A percentile compares a stretch with the other conserved stretches of the same genome.
These are phyloP conservation scores for Linum tenue DNA, from an alignment of 345 rosid genomes.

Conservation along the genomic window DNA sequence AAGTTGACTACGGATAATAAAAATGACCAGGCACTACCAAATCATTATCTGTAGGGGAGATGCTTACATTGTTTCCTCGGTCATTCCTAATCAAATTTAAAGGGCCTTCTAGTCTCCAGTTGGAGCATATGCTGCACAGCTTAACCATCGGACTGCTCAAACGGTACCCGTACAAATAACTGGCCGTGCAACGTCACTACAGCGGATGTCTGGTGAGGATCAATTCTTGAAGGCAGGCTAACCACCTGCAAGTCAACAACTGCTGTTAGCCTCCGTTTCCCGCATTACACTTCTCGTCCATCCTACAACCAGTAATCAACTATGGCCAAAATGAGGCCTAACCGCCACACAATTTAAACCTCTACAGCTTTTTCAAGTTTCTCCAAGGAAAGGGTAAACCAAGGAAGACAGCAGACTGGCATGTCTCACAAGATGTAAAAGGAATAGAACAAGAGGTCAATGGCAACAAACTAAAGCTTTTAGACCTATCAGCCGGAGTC, in stretches of 20 bases:
- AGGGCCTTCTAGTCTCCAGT: not conserved
- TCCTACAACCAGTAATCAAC: no score
- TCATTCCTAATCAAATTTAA: not conserved
- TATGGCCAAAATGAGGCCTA: no score
- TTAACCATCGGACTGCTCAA: conserved; percentile 15
- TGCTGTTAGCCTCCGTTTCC: not conserved
- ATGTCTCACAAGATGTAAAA: no score
- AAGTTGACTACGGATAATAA: not conserved
- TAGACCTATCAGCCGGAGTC: not conserved
- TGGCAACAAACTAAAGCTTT: no score
- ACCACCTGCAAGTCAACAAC: conserved; percentile 22
- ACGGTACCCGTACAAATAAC: conserved; percentile 27
- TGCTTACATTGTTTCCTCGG: not conserved
- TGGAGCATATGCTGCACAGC: not conserved
- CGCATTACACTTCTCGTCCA: no score
- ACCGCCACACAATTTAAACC: no score
- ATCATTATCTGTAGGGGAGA: not conserved
- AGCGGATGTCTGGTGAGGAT: conserved; percentile 28
- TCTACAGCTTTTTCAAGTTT: no score
- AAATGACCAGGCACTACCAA: not conserved
- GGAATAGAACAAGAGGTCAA: no score
- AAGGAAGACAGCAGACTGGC: no score
- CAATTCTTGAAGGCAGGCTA: conserved; percentile 24
- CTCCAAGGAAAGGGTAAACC: no score
- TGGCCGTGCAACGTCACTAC: conserved; percentile 30